Evolutionary conservation across 2,329 filamentous ascomycete genomes (phyloP), one percentile per base, ranked within the genome.

Genomic region (Metarhizium anisopliae): DNA sequence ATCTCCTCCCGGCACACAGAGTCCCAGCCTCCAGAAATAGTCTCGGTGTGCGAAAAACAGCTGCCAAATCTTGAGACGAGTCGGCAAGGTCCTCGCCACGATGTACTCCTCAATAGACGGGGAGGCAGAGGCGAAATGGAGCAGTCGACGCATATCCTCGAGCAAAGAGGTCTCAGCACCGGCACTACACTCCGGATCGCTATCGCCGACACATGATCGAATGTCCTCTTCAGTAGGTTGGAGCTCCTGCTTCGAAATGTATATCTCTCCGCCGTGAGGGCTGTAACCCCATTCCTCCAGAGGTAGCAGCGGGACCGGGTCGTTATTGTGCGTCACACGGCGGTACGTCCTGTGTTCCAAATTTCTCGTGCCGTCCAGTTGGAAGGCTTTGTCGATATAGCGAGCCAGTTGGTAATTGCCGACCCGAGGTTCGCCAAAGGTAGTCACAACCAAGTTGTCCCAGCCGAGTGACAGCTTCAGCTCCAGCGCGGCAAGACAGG

Each of bases 21-120:
- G 74, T 0, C 94, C 94, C 54, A 99, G 71, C 56, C 94, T 80
- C 89, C 90, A 95, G 72, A 99, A 97, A 70, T 99, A 99, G 73
- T 99, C 94, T 43, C 94, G 78, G 72, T 99, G 94, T 1, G 92
- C 89, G 70, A 95, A 95, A 66, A 97, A 86, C 7, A 96, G 74
- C 71, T 96, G 84, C 90, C 93, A 96, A n/a, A 95, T 79, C 69
- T 87, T 89, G 63, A 92, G 69, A 70, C 81, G 70, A 64, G 61
- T 79, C 67, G 64, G 85, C 70, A 74, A 81, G 77, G 71, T 85
- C 14, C 85, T 60, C 20, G 59, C 56, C 43, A 61, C 55, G 25
- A 58, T 55, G 53, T 62, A 59, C 18, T 64, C 64, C 16, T 60
- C 45, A 13, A 58, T 56, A 10, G 72, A 56, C 11, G 59, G 54